phyloP scores from a whole-genome alignment of 1,284 basidiomycete genomes.

The Pholiota adiposa region DNA sequence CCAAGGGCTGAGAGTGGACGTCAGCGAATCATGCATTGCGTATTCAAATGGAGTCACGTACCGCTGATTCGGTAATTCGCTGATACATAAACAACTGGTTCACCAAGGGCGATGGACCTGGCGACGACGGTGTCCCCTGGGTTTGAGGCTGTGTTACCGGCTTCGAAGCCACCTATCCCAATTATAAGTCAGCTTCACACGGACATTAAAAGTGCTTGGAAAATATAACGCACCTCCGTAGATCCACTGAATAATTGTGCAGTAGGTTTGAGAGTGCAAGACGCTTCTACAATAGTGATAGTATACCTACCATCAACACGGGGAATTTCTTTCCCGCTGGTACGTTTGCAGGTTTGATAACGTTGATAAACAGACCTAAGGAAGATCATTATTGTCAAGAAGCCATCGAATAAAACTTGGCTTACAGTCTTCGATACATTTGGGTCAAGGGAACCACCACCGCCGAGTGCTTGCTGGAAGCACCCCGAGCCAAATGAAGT shows the following conservation, averaged over 20 bases:
- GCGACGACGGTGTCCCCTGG: conserved; percentile 39
- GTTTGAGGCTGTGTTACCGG: conserved; percentile 43
- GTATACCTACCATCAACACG: conserved; percentile 51
- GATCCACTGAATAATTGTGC: conserved; percentile 1
- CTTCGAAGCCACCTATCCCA: conserved; percentile 46
- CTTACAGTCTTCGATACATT: conserved; percentile 24
- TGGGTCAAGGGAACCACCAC: conserved; percentile 7
- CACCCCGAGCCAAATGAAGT: conserved; percentile 49
- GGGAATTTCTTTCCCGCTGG: conserved; percentile 40
- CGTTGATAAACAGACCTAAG: conserved; percentile 22
- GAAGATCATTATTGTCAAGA: conserved; percentile 40
- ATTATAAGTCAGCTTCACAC: background rate
- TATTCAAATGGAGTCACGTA: background rate
- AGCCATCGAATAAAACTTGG: conserved; percentile 34
- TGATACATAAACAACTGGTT: conserved; percentile 32
- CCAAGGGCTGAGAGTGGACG: conserved; percentile 32
- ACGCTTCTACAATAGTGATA: background rate
- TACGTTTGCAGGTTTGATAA: conserved; percentile 12
- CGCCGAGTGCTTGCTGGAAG: conserved; percentile 11
- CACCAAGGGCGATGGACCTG: conserved; percentile 24
- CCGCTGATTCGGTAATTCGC: conserved; percentile 28
- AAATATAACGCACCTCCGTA: background rate
- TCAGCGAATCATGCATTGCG: background rate
- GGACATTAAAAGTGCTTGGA: background rate
- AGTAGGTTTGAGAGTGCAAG: background rate